Evolutionary conservation across 2,329 filamentous ascomycete genomes (phyloP), one percentile per base, ranked within the genome.

Genomic region (Trichoderma atroviride): DNA sequence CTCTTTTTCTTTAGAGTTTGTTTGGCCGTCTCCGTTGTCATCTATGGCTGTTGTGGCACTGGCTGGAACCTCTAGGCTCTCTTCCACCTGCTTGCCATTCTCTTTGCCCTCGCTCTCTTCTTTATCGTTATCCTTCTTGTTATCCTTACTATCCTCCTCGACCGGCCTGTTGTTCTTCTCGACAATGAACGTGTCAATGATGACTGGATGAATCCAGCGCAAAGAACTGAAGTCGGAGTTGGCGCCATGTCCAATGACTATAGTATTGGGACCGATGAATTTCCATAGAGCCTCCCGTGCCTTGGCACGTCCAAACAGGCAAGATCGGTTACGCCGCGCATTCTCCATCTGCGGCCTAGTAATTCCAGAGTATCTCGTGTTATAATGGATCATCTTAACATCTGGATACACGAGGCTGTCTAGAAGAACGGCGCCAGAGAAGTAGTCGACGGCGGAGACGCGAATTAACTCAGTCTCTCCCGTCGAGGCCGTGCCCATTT

Each of bases 391-490:
- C 79, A 88, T 84, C 10, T 73, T 73, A 0, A 82, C 79, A 13
- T 79, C 74, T 0, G 86, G 86, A 58, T 76, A 82, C 3, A 88
- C 85, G 1, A 88, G 78, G 6, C 76, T 80, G 74, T 88, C 83
- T 35, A 88, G 74, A 1, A 88, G 80, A 13, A 83, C 73, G 16
- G 81, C 73, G 3, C 81, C 79, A 0, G 82, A 81, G 73, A 87
- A 86, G 73, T 84, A 86, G 73, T 87, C 86, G 31, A 88, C 73
- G 2, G 82, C 74, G 0, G 83, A 83, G 1, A 88, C 53, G 4
- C 85, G 84, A 69, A 88, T 86, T 9, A 88, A 76, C 70, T 87
- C 85, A 0, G 77, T 75, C 11, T 87, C 84, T 7, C 82, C 81
- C 5, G 76, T 76, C 10, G 73, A 72, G 1, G 82, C 77, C 0